phyloP scores from a whole-genome alignment of 331 rosid genomes.

The Quercus phellos region DNA sequence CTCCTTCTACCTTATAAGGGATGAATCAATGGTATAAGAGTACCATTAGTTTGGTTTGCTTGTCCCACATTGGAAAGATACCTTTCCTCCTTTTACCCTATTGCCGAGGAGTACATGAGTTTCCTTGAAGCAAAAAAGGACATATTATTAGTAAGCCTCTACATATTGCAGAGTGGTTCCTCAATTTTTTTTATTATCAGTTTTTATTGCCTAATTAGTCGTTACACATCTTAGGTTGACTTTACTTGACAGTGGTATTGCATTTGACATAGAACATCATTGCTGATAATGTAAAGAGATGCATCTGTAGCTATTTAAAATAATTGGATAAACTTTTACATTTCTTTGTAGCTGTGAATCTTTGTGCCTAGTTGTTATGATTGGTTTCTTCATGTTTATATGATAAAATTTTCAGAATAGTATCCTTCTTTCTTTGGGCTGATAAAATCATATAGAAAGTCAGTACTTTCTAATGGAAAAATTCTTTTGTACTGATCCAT shows the following conservation, averaged over 20 bases:
- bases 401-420: background rate
- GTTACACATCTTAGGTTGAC: background rate
- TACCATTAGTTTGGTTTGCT: too few species aligned
- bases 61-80: too few species aligned
- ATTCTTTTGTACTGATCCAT: background rate
- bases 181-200: background rate
- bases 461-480: background rate
- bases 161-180: too few species aligned
- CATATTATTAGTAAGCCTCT: too few species aligned
- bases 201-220: background rate
- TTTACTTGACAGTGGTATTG: background rate
- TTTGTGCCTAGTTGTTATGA: background rate
- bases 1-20: too few species aligned
- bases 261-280: background rate
- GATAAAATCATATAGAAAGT: background rate
- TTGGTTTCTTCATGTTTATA: background rate
- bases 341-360: background rate
- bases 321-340: too few species aligned
- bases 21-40: too few species aligned
- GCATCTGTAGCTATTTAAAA: too few species aligned
- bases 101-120: too few species aligned
- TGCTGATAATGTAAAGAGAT: background rate
- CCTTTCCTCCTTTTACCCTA: too few species aligned
- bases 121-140: too few species aligned
- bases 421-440: too few species aligned